Conservation (phyloP, 352 stramenopile genomes). For the Blastocystis sp. region DNA sequence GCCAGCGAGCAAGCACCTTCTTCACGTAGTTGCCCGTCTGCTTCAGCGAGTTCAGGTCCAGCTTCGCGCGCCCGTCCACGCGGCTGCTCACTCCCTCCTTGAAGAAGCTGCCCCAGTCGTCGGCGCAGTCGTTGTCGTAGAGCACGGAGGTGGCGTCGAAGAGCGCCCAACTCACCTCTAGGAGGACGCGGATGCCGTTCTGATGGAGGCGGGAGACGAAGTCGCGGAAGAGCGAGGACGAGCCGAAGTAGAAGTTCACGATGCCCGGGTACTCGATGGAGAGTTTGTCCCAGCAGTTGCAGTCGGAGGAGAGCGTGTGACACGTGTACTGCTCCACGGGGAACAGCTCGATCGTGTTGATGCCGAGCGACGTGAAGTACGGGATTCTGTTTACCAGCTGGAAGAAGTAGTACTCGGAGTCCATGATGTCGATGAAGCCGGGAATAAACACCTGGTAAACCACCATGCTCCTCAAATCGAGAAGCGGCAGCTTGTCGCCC, state of each 20-base stretch:
- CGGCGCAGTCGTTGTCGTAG: slow-evolving; percentile 20
- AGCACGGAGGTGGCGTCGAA: slow-evolving; percentile 33
- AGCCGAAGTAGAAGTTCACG: slow-evolving; percentile 37
- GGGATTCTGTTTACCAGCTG: slow-evolving; percentile 15
- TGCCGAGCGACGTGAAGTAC: slow-evolving; percentile 32
- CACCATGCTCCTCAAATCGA: neutral
- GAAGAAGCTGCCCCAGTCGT: slow-evolving; percentile 5
- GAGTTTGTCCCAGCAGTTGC: slow-evolving; percentile 23
- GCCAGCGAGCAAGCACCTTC: slow-evolving; percentile 5
- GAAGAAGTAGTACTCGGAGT: slow-evolving; percentile 28
- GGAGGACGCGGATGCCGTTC: slow-evolving; percentile 1
- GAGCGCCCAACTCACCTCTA: slow-evolving; percentile 47
- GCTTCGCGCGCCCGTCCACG: neutral
- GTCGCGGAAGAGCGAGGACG: slow-evolving; percentile 41
- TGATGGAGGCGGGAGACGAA: slow-evolving; percentile 1
- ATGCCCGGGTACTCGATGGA: slow-evolving; percentile 45
- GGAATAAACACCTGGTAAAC: slow-evolving; percentile 68
- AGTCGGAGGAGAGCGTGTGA: neutral
- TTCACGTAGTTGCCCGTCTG: neutral
- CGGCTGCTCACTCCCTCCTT: neutral
- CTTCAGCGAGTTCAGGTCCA: neutral
- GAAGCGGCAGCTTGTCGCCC: neutral
- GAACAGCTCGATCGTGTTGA: slow-evolving; percentile 38
- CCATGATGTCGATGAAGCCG: neutral
- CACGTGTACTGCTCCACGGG: slow-evolving; percentile 62